Conservation (phyloP, 306 rosid species). For the Corylus heterophylla region DNA sequence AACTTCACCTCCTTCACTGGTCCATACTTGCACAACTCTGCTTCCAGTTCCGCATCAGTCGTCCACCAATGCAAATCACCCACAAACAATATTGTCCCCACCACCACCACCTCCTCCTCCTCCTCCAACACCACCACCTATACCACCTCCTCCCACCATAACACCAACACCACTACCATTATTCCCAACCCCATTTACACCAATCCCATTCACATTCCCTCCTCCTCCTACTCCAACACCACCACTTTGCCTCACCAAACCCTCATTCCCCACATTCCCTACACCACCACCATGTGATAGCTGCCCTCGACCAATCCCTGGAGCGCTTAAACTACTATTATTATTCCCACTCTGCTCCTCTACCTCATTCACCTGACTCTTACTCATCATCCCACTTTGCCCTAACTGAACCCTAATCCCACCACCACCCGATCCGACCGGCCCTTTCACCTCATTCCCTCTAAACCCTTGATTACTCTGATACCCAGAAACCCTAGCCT, state of each 20-base stretch:
- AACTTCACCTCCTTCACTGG: constrained; percentile 90
- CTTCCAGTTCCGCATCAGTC: constrained; percentile 88
- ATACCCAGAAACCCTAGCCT: constrained; percentile 48
- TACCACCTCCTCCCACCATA: constrained; percentile 30
- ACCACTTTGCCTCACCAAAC: constrained; percentile 58
- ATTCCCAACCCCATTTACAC: constrained; percentile 42
- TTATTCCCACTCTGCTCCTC: constrained; percentile 52
- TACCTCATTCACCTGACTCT: constrained; percentile 42
- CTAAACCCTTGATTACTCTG: constrained; percentile 68
- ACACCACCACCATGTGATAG: constrained; percentile 45
- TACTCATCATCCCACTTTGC: constrained; percentile 38
- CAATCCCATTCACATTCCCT: constrained; percentile 45
- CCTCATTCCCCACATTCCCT: constrained; percentile 54
- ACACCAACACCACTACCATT: constrained; percentile 36
- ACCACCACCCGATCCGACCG: constrained; percentile 50
- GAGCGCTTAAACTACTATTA: constrained; percentile 44
- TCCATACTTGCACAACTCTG: constrained; percentile 81
- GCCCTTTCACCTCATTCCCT: constrained; percentile 51
- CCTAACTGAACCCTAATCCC: constrained; percentile 89
- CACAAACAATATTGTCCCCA: constrained; percentile 79
- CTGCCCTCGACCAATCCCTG: constrained; percentile 44
- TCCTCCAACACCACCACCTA: constrained; percentile 28
- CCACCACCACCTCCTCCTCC: constrained; percentile 41
- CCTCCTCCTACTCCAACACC: constrained; percentile 29
- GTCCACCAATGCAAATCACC: constrained; percentile 99